Conservation (phyloP, 2,329 filamentous ascomycete genomes). For the Phaeosphaeriaceae sp. region DNA sequence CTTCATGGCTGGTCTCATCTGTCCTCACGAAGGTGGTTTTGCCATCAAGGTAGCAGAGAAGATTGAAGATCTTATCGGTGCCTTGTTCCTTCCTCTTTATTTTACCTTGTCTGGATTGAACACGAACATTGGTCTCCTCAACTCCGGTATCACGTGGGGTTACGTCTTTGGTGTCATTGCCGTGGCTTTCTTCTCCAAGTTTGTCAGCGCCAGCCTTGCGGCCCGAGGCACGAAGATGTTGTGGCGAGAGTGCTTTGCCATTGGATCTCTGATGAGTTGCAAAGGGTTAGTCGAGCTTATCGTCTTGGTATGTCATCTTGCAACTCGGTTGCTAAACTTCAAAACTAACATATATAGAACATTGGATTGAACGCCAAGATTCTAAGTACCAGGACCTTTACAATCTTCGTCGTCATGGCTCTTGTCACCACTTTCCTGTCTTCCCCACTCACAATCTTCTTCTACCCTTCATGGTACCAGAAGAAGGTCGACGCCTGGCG, state of each 20-base stretch:
- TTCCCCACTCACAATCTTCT: slow-evolving; percentile 72
- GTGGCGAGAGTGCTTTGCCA: slow-evolving; percentile 88
- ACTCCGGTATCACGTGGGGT: slow-evolving; percentile 83
- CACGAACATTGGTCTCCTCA: slow-evolving; percentile 83
- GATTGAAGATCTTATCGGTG: slow-evolving; percentile 86
- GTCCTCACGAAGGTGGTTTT: slow-evolving; percentile 87
- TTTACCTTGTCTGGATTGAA: slow-evolving; percentile 91
- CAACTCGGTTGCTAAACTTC: background rate
- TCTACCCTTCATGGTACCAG: slow-evolving; percentile 82
- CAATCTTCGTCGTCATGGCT: slow-evolving; percentile 95
- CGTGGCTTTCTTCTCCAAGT: slow-evolving; percentile 84
- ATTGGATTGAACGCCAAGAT: slow-evolving; percentile 86
- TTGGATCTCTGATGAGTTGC: slow-evolving; percentile 93
- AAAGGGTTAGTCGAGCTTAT: slow-evolving; percentile 95
- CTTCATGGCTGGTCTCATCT: slow-evolving; percentile 87
- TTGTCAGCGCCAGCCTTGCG: slow-evolving; percentile 80
- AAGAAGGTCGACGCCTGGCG: slow-evolving; percentile 76
- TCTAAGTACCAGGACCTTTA: slow-evolving; percentile 80
- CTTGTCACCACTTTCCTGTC: slow-evolving; percentile 84
- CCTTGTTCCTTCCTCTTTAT: slow-evolving; percentile 86
- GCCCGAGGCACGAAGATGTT: slow-evolving; percentile 77
- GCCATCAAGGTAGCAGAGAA: slow-evolving; percentile 92
- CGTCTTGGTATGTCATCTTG: slow-evolving; percentile 71
- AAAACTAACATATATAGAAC: slow-evolving; percentile 57
- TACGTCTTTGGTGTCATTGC: slow-evolving; percentile 85